Conservation (phyloP, 2,329 filamentous ascomycete genomes). For the Botrytis medusae region DNA sequence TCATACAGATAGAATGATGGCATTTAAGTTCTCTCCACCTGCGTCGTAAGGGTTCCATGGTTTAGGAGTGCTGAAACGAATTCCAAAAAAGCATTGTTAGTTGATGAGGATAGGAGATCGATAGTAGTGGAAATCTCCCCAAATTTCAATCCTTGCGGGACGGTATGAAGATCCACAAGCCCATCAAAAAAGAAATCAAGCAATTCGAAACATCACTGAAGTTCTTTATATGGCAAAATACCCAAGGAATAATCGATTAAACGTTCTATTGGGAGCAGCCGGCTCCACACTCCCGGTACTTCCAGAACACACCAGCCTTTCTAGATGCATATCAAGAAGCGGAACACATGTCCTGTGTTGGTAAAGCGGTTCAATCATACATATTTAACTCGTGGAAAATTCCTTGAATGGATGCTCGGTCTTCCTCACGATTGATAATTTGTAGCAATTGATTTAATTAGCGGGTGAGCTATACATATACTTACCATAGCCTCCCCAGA, state of each 20-base stretch:
- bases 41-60: neutral
- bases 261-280: neutral
- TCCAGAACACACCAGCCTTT: neutral
- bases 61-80: neutral
- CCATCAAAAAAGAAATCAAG: slow-evolving; percentile 1
- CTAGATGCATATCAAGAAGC: neutral
- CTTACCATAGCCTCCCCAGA: neutral
- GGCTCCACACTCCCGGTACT: slow-evolving; percentile 12
- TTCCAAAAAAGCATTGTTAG: neutral
- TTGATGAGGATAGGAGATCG: neutral
- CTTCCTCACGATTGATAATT: neutral
- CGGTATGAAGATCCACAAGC: neutral
- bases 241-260: neutral
- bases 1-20: slow-evolving; percentile 7
- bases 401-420: neutral
- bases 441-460: neutral
- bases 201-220: neutral
- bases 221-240: neutral
- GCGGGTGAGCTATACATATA: no score
- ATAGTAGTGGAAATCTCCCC: neutral
- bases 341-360: neutral
- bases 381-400: neutral
- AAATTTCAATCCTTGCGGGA: neutral
- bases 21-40: neutral
- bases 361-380: neutral